Percentiles rank a stretch among this genome's conserved stretches.
These are phyloP conservation scores for Magnusiomyces paraingens DNA, from an alignment of 1,139 yeast species.

Conservation along the genomic window DNA sequence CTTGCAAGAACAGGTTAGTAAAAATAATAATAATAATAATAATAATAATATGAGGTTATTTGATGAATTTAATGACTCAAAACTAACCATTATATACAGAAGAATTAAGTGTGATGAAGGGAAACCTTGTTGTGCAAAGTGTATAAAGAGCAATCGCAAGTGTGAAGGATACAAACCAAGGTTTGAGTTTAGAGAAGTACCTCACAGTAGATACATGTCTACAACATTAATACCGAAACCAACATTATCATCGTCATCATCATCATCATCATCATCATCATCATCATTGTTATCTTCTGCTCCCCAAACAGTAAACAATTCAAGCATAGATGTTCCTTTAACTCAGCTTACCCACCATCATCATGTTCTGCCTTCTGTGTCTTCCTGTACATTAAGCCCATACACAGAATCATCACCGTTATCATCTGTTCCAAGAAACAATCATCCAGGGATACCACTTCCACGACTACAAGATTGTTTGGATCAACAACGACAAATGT, in stretches of 20 bases:
- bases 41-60: no score
- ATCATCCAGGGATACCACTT: no score
- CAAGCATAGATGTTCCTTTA: background rate
- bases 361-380: background rate
- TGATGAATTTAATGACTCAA: background rate
- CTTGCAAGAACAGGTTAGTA: conserved; percentile 24
- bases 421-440: background rate
- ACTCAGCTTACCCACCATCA: background rate
- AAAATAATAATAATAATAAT: no score
- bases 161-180: conserved; percentile 19
- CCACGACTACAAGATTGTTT: no score
- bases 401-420: background rate
- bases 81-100: conserved; percentile 7
- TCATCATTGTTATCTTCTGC: background rate
- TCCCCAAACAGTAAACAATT: background rate
- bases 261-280: background rate
- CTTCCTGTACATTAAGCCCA: background rate
- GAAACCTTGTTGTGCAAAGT: conserved; percentile 25
- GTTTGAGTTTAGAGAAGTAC: conserved; percentile 16
- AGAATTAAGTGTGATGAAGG: conserved; percentile 27
- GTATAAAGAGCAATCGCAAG: conserved; percentile 23
- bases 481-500: no score
- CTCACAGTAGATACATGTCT: conserved; percentile 5
- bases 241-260: background rate
- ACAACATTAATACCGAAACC: background rate